These are phyloP conservation scores for Atkinsonella texensis DNA, from an alignment of 2,329 filamentous ascomycete species.

Conservation along the genomic window DNA sequence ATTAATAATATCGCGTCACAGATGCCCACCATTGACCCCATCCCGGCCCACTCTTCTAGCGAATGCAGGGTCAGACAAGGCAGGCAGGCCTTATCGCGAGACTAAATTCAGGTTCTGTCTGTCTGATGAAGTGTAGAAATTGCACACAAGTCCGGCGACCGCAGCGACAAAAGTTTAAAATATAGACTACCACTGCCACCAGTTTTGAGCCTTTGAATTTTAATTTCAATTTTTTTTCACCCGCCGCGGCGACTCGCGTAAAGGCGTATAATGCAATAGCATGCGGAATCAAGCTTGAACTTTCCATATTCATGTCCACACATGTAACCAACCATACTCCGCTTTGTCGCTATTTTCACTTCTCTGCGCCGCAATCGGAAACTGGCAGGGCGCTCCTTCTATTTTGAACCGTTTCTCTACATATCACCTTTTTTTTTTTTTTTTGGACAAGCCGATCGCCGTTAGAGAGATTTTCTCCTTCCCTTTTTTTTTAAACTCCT, in stretches of 20 bases:
- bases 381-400: no score
- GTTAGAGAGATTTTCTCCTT: not conserved
- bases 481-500: no score
- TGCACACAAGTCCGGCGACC: not conserved
- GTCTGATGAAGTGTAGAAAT: not conserved
- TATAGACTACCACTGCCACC: not conserved
- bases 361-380: not conserved
- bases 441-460: not conserved
- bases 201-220: not conserved
- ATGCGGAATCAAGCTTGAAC: not conserved
- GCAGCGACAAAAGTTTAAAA: not conserved
- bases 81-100: not conserved
- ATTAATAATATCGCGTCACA: not conserved
- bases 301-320: not conserved
- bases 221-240: no score
- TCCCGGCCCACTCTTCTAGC: no score
- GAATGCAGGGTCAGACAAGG: no score
- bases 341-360: not conserved
- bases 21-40: not conserved
- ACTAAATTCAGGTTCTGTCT: not conserved
- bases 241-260: not conserved
- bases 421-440: not conserved
- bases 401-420: no score
- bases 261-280: not conserved
- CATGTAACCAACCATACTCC: not conserved